Conservation (phyloP, 164 flowering plant genomes). For the Vitis labrusca region DNA sequence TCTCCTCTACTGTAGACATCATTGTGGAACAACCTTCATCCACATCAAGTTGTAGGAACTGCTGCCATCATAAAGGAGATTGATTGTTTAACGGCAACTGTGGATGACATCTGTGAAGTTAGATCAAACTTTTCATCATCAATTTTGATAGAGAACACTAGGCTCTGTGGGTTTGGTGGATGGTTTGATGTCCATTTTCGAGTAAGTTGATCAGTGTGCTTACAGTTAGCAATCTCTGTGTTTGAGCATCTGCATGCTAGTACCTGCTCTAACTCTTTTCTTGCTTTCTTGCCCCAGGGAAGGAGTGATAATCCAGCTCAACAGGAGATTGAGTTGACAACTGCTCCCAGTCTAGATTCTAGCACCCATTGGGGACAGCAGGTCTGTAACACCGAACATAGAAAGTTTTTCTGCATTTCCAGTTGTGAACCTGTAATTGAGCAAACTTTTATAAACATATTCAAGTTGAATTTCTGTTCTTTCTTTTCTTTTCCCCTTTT, state of each 20-base stretch:
- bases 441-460: background rate
- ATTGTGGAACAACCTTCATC: slow-evolving; percentile 91
- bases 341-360: slow-evolving; percentile 73
- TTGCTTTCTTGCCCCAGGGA: slow-evolving; percentile 53
- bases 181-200: slow-evolving; percentile 99
- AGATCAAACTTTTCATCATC: slow-evolving; percentile 50
- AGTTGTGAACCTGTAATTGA: background rate
- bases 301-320: slow-evolving; percentile 62
- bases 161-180: slow-evolving; percentile 82
- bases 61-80: slow-evolving; percentile 76
- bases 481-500: no score
- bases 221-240: background rate
- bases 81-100: slow-evolving; percentile 76
- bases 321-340: slow-evolving; percentile 76
- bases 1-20: slow-evolving; percentile 64
- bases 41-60: slow-evolving; percentile 83
- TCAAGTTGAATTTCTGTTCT: no score
- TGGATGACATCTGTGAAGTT: slow-evolving; percentile 58
- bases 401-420: background rate
- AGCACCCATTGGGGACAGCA: slow-evolving; percentile 99
- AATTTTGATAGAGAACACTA: slow-evolving; percentile 43
- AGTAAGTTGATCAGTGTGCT: slow-evolving; percentile 36
- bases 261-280: background rate
- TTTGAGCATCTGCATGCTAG: slow-evolving; percentile 1
- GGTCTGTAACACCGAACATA: slow-evolving; percentile 35